Conservation (phyloP, 352 stramenopile genomes). For the Elongisporangium anandrum region DNA sequence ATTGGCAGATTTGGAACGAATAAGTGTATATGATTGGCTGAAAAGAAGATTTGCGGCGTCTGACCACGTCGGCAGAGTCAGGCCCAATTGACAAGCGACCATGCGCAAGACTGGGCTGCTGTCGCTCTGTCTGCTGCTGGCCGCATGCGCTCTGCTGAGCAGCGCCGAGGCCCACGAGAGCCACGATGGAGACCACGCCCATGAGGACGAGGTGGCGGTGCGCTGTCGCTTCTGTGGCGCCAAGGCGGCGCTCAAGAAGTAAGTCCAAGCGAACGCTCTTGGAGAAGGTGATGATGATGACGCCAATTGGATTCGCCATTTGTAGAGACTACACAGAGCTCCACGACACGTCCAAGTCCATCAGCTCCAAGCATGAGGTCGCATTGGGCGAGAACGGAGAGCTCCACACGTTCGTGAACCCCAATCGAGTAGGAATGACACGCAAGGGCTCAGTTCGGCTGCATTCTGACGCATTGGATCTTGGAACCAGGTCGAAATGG, state of each 20-base stretch:
- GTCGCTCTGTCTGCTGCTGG: slow-evolving; percentile 14
- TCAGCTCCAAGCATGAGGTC: slow-evolving; percentile 43
- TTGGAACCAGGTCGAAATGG: slow-evolving; percentile 58
- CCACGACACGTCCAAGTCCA: slow-evolving; percentile 68
- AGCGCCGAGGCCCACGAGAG: slow-evolving; percentile 7
- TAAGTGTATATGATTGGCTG: slow-evolving; percentile 2
- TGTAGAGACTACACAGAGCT: slow-evolving; percentile 66
- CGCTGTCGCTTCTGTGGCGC: slow-evolving; percentile 80
- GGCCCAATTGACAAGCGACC: not conserved
- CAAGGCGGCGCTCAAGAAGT: slow-evolving; percentile 63
- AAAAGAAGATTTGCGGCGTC: not conserved
- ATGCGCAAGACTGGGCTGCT: slow-evolving; percentile 9
- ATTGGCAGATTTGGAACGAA: slow-evolving; percentile 10
- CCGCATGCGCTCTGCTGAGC: slow-evolving; percentile 3
- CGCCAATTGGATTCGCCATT: not conserved
- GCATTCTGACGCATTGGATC: not conserved
- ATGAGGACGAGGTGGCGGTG: slow-evolving; percentile 31
- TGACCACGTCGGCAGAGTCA: not conserved
- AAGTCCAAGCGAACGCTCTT: slow-evolving; percentile 5
- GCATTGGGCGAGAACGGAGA: slow-evolving; percentile 45
- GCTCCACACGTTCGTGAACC: slow-evolving; percentile 78
- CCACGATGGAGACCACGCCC: slow-evolving; percentile 6
- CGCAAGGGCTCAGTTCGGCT: too few species aligned
- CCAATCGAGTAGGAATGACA: slow-evolving; percentile 42
- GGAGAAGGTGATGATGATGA: not conserved